Evolutionary conservation across 495 filamentous ascomycete genomes (phyloP), one percentile per base, ranked within the genome.

Genomic region (Talaromyces stipitatus): DNA sequence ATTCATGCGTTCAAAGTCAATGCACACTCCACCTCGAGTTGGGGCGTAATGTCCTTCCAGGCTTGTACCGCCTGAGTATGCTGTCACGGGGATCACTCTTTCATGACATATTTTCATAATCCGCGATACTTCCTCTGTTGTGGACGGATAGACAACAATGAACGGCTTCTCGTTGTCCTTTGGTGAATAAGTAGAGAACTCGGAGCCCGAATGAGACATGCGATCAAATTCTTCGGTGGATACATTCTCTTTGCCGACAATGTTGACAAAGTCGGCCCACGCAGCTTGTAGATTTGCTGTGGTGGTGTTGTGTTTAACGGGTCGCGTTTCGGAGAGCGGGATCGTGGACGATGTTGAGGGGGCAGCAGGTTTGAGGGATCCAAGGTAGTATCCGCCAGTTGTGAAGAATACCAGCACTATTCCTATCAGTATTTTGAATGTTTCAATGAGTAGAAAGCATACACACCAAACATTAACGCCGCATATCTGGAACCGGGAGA

Each of bases 251-350:
- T 82, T 75, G 51, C 95, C 94, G 8, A 97, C 80, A 18, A 98
- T 87, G 26, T 81, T 79, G 38, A 85, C 84, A 64, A 97, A 92
- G 68, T 98, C 94, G 4, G 86, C 76, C 94, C 95, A 98, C 3
- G 92, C 90, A 8, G 95, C 90, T 73, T 97, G 86, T 36, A 97
- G 81, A 63, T 92, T 94, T 16, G 82, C 76, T 51, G 79, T 81
- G 28, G 84, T 80, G 48, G 83, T 78, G 63, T 96, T 83, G 66
- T 95, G 89, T 57, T 75, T 72, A 0, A 87, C 88, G 0, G 83
- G 70, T 4, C 71, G 75, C 22, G 85, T 71, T 24, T 80, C 75
- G 38, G 68, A 66, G 18, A 97, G 82, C 4, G 87, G 79, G 1
- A 82, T 72, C n/a, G 91, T 96, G 12, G 95, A 96, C 8, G 79